These are phyloP conservation scores for Dendrocalamus sinicus DNA, from an alignment of 176 grass and related monocot genomes.

Conservation along the genomic window DNA sequence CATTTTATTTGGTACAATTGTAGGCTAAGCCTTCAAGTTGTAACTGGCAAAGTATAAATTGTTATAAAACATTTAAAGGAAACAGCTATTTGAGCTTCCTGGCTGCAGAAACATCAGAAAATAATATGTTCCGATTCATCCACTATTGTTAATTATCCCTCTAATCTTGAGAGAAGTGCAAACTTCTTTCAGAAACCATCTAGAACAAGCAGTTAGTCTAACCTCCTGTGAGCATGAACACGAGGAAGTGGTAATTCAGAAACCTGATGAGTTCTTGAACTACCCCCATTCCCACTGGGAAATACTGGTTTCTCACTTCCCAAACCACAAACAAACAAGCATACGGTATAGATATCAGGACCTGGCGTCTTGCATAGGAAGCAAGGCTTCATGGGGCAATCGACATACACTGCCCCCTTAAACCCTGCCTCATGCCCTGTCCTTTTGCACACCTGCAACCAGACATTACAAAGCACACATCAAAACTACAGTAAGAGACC, in stretches of 20 bases:
- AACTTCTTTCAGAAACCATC: background rate
- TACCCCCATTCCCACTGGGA: background rate
- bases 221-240: background rate
- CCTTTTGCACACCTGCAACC: slow-evolving; percentile 77
- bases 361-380: slow-evolving; percentile 98
- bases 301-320: background rate
- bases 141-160: background rate
- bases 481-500: background rate
- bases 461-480: background rate
- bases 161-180: background rate
- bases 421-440: slow-evolving; percentile 92
- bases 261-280: background rate
- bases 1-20: slow-evolving; percentile 7
- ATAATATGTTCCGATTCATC: background rate
- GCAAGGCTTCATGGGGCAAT: slow-evolving; percentile 96
- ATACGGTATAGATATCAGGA: background rate
- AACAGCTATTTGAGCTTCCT: background rate
- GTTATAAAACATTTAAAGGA: background rate
- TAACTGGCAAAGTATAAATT: slow-evolving; percentile 1
- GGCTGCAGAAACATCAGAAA: background rate
- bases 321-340: background rate
- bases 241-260: background rate
- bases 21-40: background rate
- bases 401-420: slow-evolving; percentile 74
- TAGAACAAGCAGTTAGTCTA: background rate